Base-by-base conservation (phyloP, 176 grass and related monocot species). In the Cocos nucifera region DNA sequence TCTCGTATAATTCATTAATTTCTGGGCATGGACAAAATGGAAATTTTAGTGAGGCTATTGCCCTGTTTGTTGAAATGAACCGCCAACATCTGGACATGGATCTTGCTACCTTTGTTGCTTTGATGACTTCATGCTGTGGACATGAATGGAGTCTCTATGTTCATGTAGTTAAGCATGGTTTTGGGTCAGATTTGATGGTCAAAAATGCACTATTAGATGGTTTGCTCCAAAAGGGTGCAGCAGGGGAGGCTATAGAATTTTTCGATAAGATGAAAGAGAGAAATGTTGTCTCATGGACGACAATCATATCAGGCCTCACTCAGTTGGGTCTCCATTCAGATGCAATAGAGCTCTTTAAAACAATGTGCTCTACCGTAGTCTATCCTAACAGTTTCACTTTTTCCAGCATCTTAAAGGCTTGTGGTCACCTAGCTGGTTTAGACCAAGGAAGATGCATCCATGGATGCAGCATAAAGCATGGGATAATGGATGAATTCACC, bases 371-470 rank as follows among this genome's bases (percentile, higher is more conserved):
- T 49, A 21, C 64, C 22, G 62, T 27, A 56, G 24, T 67, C 15
- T 22, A 10, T 17, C 61, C 70, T 54, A 80, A 80, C 58, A 54
- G 63, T 53, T 80, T 68, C 62, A 74, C 77, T 59, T 80, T 73
- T 52, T 80, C 77, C 7, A 74, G 77, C 67, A 63, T 80, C 53
- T 68, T 73, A 44, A 80, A 74, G 19, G 72, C 77, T 66, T 80
- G 77, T 57, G 70, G 62, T 18, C 49, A 67, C 55, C 55, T 79
- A 59, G 12, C 51, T 66, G 49, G 53, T 68, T 49, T 65, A 59
- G 54, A 59, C 15, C 62, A 66, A 68, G 77, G 69, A 61, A 68
- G 56, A 49, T 73, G 54, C 50, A 68, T 80, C 62, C 69, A 80
- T 56, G 69, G 69, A 21, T 29, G 52, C 48, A 39, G 35, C 54